Evolutionary conservation across 129 eudicot species (phyloP), one percentile per base, ranked within the genome.

Genomic region (Arctium minus): DNA sequence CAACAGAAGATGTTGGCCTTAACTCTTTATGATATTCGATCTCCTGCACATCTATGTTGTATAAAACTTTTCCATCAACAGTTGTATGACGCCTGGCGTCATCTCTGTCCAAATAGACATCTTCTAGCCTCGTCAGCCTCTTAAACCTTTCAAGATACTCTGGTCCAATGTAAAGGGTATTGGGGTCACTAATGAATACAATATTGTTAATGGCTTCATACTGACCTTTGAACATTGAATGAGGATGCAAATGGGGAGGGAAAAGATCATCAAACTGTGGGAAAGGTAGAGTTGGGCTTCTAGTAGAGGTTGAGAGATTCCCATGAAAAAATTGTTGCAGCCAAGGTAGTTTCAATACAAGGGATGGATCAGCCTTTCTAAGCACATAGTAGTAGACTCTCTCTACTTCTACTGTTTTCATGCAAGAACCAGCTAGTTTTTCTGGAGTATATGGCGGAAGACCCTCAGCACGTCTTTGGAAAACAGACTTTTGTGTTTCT

Each of bases 201-300:
- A 94, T 79, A 83, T 92, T 88, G 69, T 53, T 80, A 37, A 94
- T 84, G 27, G 84, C 85, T 73, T 78, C 88, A 68, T 82, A 79
- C 70, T 53, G 87, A 74, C 89, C 87, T 81, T 73, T 79, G 46
- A 81, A 78, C 65, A 75, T 30, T 40, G 86, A 86, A 50, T 84
- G 90, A 68, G 89, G 93, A 83, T 94, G 98, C 64, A 92, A 73
- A 70, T 81, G 70, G 35, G 96, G 94, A 76, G 96, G 94, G 83
- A 94, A 94, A 72, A 94, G 96, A 84, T 85, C 88, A 33, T 80
- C 81, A 73, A 92, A 94, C 81, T 88, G 93, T 30, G 90, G 93
- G 77, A 73, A 90, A 48, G 88, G 71, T 78, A 72, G 13, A 17
- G 73, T 5, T 17, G 74, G 72, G 44, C 56, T 83, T 77, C n/a